A percentile compares a stretch with the other conserved stretches of the same genome.
phyloP scores from a whole-genome alignment of 495 filamentous ascomycete species.

The Trichoderma virens region DNA sequence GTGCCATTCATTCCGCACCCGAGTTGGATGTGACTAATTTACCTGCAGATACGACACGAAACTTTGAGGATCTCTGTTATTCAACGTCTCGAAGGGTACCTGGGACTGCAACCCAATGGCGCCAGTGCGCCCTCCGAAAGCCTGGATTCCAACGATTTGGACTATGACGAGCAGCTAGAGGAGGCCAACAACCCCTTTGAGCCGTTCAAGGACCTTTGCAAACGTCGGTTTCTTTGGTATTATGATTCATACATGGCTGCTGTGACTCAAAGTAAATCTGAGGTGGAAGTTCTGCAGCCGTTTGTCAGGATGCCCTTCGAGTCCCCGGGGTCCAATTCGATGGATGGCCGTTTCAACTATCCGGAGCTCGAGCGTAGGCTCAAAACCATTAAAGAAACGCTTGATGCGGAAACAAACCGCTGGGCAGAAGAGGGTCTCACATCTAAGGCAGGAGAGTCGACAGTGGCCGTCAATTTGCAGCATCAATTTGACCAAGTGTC shows the following conservation, averaged over 20 bases:
- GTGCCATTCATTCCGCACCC: not conserved
- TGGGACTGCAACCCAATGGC: conserved; percentile 54
- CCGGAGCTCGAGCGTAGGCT: conserved; percentile 62
- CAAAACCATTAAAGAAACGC: conserved; percentile 50
- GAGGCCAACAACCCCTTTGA: conserved; percentile 51
- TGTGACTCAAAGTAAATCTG: conserved; percentile 54
- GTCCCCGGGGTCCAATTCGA: conserved; percentile 57
- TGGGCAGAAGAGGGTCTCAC: conserved; percentile 66
- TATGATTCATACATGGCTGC: conserved; percentile 73
- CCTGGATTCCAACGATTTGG: conserved; percentile 37
- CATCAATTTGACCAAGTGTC: conserved; percentile 80
- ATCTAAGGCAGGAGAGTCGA: conserved; percentile 56
- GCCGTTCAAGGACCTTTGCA: conserved; percentile 84
- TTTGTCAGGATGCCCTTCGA: conserved; percentile 88
- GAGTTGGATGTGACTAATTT: conserved; percentile 11
- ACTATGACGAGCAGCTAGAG: conserved; percentile 42
- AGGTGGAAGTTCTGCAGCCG: conserved; percentile 47
- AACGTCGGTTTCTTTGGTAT: conserved; percentile 93
- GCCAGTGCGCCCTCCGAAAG: conserved; percentile 24
- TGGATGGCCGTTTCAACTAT: conserved; percentile 87
- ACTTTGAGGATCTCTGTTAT: conserved; percentile 81
- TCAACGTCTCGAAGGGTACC: conserved; percentile 70
- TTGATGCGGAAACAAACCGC: conserved; percentile 62
- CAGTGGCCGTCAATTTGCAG: conserved; percentile 71
- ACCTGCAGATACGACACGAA: conserved; percentile 76